A percentile compares a stretch with the other conserved stretches of the same genome.
Conservation (phyloP, 2,329 filamentous ascomycete genomes). For the Fusarium redolens region DNA sequence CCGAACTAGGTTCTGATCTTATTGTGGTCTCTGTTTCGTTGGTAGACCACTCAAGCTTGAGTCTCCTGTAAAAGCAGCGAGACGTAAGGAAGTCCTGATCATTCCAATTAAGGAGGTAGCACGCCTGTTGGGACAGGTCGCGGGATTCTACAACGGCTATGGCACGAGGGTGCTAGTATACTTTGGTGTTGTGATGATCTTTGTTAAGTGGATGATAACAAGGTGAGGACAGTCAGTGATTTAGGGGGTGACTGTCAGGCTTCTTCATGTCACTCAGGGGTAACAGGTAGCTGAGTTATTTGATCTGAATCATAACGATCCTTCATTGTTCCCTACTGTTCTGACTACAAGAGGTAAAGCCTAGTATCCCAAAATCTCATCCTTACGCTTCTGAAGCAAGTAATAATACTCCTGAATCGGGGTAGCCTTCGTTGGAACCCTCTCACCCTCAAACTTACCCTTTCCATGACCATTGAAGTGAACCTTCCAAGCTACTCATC, state of each 20-base stretch:
- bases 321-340: neutral
- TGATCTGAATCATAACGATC: neutral
- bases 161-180: accelerated
- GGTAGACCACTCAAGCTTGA: too few relatives aligned
- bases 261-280: neutral
- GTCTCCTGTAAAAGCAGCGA: neutral
- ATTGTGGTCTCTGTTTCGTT: accelerated
- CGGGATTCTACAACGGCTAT: accelerated
- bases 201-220: accelerated
- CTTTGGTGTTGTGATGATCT: accelerated
- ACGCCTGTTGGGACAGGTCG: accelerated
- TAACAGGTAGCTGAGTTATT: neutral
- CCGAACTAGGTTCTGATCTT: accelerated
- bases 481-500: slow-evolving; percentile 46
- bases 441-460: slow-evolving; percentile 50
- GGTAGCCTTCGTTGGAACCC: slow-evolving; percentile 36
- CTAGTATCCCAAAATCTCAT: slow-evolving; percentile 28
- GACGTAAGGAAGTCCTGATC: accelerated
- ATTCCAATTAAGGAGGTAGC: neutral
- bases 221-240: neutral
- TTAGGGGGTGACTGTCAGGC: too few relatives aligned
- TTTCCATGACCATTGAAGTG: slow-evolving; percentile 55
- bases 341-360: accelerated
- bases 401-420: slow-evolving; percentile 51
- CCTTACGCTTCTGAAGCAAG: slow-evolving; percentile 50